Base-by-base conservation (phyloP, 768 basidiomycete species). In the Boletus huronensis region DNA sequence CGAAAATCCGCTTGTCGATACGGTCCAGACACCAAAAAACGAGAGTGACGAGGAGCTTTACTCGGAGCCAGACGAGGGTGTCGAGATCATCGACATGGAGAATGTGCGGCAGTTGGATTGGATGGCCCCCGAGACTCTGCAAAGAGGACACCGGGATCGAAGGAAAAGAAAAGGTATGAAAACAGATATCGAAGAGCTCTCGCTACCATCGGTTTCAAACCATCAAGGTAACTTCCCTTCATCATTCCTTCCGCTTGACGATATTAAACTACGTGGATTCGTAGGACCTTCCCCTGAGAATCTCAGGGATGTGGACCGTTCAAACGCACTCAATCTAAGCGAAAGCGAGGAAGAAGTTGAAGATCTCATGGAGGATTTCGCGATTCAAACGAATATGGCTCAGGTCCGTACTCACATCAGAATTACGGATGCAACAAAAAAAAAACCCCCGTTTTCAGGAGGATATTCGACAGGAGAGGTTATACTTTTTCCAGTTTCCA, bases 401-500 rank as follows among this genome's bases (percentile, higher is more conserved):
- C 71, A 79, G 60, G 82, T 83, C 21, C 47, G 57, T 59, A 35
- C 23, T 38, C 39, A 34, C 42, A 34, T 40, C 28, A 19, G 13
- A n/a, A 39, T 44, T 19, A 36, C 26, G 50, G 44, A 48, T 38
- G 19, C 25, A 23, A 17, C 21, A 44, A 36, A 44, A 36, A 44
- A 28, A 36, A 56, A 21, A 0, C n/a, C 6, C n/a, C 6, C 48
- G 29, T 40, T 17, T 43, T 21, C 61, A 86, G 83, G 81, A 75
- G 26, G 66, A 74, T 47, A 59, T 79, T 35, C 77, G 77, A 49
- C 84, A 83, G 69, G 86, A 90, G 50, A 77, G 80, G 19, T 72
- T 96, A 4, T 96, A 89, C 64, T 86, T 93, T 61, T 94, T 96
- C 74, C 93, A 95, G 66, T 96, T 96, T 63, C 94, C 94, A 0